Base-by-base conservation (phyloP, 345 rosid species). In the Hibiscus tridactylites region DNA sequence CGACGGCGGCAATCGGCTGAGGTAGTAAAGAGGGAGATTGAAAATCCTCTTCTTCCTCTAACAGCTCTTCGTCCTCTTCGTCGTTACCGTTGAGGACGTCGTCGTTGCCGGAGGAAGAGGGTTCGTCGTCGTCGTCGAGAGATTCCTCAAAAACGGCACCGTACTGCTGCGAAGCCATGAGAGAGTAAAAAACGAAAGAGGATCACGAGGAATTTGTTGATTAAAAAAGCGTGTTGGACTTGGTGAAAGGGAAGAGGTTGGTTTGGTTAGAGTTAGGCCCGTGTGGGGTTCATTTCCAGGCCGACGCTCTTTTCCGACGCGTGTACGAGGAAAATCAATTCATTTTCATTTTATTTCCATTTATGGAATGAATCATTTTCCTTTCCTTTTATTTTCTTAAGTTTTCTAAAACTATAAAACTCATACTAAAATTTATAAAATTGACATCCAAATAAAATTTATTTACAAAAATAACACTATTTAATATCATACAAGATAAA, bases 101-200 rank as follows among this genome's bases (percentile, higher is more conserved):
- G 73, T 85, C 91, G 62, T 88, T 83, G 58, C 81, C 86, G 16
- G 75, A 78, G 31, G 85, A 77, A 42, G 75, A 79, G 29, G 78
- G 76, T 11, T 77, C 84, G 61, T 78, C 88, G 73, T 81, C 85
- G 72, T 79, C 86, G 72, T 88, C 90, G 47, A 68, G 85, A 56
- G 81, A 82, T 58, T 83, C 90, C 52, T 78, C 79, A 57, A 87
- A 92, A 69, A 71, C 90, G 78, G 81, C 65, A 78, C 83, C 93
- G 86, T 81, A 71, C 62, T 85, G 88, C 74, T 80, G 81, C 2
- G 92, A 88, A 70, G 90, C 81, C 96, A 92, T 88, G 65, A 60
- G 5, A 28, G 12, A 33, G 8, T 57, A 24, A 24, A 11, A 59
- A 21, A 63, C 54, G 70, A 33, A 63, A 21, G 75, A 50, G 61